A percentile compares a stretch with the other conserved stretches of the same genome.
phyloP scores from a whole-genome alignment of 768 basidiomycete genomes.

The Leccinum obscurum region DNA sequence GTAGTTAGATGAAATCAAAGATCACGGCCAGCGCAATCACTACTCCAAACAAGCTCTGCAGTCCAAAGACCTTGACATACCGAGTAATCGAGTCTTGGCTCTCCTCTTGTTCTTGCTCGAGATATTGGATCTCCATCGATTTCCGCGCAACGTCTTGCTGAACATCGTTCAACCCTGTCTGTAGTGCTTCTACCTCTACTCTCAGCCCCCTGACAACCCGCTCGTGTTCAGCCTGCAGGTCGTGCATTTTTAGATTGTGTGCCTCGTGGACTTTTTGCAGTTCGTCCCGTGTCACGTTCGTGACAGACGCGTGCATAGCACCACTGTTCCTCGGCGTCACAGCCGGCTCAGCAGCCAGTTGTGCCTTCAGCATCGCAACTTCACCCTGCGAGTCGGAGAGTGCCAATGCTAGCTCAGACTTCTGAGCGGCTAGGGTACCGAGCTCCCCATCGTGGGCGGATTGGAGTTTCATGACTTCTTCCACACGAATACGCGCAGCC shows the following conservation, averaged over 20 bases:
- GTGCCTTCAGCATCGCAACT: constrained; percentile 61
- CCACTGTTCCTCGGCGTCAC: constrained; percentile 59
- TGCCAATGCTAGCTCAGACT: constrained; percentile 57
- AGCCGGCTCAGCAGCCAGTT: constrained; percentile 45
- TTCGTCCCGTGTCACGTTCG: constrained; percentile 69
- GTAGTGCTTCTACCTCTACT: constrained; percentile 57
- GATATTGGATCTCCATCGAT: constrained; percentile 78
- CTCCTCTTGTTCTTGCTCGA: constrained; percentile 81
- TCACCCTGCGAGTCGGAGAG: constrained; percentile 82
- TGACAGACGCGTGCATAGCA: constrained; percentile 36
- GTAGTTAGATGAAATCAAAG: constrained; percentile 49
- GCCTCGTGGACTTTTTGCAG: constrained; percentile 78
- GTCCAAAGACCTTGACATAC: constrained; percentile 67
- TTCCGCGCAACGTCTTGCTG: constrained; percentile 65
- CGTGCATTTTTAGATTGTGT: constrained; percentile 77
- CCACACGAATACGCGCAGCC: constrained; percentile 64
- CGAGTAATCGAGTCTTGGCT: constrained; percentile 70
- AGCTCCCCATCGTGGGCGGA: constrained; percentile 63
- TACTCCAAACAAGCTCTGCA: constrained; percentile 56
- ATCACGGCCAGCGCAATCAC: constrained; percentile 55
- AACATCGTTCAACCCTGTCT: constrained; percentile 50
- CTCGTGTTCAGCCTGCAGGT: constrained; percentile 68
- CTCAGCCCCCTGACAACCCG: constrained; percentile 52
- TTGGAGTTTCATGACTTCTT: constrained; percentile 66
- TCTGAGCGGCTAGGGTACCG: constrained; percentile 53